Percentiles rank a stretch among this genome's conserved stretches.
These are phyloP conservation scores for Aspergillus sp. DNA, from an alignment of 2,329 filamentous ascomycete species.

Conservation along the genomic window DNA sequence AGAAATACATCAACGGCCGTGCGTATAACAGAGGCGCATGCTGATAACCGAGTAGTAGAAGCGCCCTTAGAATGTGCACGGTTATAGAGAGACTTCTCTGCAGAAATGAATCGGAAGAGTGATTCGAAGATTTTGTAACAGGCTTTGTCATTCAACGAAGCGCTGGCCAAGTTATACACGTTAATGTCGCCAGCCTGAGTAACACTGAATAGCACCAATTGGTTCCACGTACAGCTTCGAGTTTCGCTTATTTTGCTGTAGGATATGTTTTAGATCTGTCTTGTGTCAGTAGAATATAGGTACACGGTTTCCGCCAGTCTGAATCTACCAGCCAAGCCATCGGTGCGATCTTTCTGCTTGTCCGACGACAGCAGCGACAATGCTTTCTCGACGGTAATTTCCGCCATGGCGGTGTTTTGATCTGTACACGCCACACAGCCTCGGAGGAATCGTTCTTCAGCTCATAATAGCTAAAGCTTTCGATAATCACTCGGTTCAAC, in stretches of 20 bases:
- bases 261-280: slow-evolving; percentile 54
- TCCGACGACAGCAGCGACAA: slow-evolving; percentile 43
- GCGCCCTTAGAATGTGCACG: slow-evolving; percentile 52
- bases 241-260: slow-evolving; percentile 51
- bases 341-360: slow-evolving; percentile 45
- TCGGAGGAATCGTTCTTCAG: too few relatives aligned
- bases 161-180: slow-evolving; percentile 22
- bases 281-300: slow-evolving; percentile 12
- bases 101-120: slow-evolving; percentile 69
- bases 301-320: neutral
- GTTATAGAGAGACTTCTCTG: slow-evolving; percentile 65
- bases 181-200: slow-evolving; percentile 10
- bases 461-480: neutral
- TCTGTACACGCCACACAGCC: too few relatives aligned
- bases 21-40: slow-evolving; percentile 69
- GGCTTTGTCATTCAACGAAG: slow-evolving; percentile 66
- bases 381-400: slow-evolving; percentile 42
- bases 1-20: slow-evolving; percentile 68
- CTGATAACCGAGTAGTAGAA: slow-evolving; percentile 58
- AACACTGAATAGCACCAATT: neutral
- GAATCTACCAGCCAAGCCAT: slow-evolving; percentile 48
- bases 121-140: slow-evolving; percentile 79
- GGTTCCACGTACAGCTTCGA: slow-evolving; percentile 32
- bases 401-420: slow-evolving; percentile 27
- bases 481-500: neutral